phyloP scores from a whole-genome alignment of 2,329 filamentous ascomycete species.

The Pseudogymnoascus sp. region DNA sequence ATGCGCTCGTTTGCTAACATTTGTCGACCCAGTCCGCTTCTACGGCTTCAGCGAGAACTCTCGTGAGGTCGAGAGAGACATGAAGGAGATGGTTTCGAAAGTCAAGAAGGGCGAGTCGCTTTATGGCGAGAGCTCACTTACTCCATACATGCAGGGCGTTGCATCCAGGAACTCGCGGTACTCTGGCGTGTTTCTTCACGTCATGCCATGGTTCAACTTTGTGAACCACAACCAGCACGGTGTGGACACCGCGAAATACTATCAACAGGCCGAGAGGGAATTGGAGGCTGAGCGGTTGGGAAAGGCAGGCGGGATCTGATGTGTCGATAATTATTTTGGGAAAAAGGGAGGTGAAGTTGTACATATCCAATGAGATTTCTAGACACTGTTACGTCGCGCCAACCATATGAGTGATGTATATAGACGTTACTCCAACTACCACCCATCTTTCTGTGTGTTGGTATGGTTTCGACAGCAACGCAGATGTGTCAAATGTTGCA shows the following conservation, averaged over 20 bases:
- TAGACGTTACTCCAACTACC: not conserved
- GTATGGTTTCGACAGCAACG: not conserved
- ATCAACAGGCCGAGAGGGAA: constrained; percentile 87
- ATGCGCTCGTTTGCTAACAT: constrained; percentile 1
- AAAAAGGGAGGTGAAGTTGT: constrained; percentile 4
- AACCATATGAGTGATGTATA: not conserved
- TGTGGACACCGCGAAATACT: constrained; percentile 98
- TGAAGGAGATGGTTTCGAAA: constrained; percentile 95
- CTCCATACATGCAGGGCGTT: constrained; percentile 87
- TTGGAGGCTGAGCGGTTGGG: constrained; percentile 61
- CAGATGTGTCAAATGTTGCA: not conserved
- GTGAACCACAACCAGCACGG: constrained; percentile 95
- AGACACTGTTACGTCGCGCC: not conserved
- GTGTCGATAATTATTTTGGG: constrained; percentile 4
- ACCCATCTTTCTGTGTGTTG: not conserved
- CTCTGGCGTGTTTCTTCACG: constrained; percentile 71
- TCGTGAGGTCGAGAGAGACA: constrained; percentile 89
- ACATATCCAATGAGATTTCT: constrained; percentile 7
- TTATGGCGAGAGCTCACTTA: constrained; percentile 72
- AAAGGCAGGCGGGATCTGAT: constrained; percentile 1
- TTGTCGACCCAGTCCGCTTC: constrained; percentile 62
- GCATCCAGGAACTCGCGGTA: constrained; percentile 90
- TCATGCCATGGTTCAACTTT: constrained; percentile 96
- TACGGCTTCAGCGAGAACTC: constrained; percentile 91
- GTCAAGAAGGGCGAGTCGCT: constrained; percentile 87